A percentile compares a stretch with the other conserved stretches of the same genome.
Conservation (phyloP, 2,329 filamentous ascomycete species). For the Fusarium udum region DNA sequence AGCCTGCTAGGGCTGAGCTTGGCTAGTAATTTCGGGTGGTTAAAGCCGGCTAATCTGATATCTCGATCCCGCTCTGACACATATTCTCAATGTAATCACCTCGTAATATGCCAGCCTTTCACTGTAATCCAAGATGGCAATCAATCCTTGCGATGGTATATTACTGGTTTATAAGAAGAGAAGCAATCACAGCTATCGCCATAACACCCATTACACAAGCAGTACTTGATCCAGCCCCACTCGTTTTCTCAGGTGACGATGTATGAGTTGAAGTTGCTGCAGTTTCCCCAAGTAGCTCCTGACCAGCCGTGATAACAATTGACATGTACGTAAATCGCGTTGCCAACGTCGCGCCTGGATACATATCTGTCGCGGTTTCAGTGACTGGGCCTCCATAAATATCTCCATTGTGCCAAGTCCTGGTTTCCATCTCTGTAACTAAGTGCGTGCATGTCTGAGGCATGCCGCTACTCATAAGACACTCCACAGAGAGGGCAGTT, state of each 20-base stretch:
- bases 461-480: neutral
- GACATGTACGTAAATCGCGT: neutral
- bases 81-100: neutral
- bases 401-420: neutral
- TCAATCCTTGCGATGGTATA: accelerated
- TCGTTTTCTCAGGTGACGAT: neutral
- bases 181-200: neutral
- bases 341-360: neutral
- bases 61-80: neutral
- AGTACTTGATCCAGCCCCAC: neutral
- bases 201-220: neutral
- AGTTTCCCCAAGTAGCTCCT: neutral
- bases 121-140: accelerated
- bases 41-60: neutral
- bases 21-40: neutral
- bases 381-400: neutral
- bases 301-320: neutral
- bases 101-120: accelerated
- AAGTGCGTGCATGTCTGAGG: neutral
- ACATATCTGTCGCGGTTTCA: neutral
- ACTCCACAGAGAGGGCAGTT: neutral
- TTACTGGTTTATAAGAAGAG: neutral
- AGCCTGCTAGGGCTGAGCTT: neutral
- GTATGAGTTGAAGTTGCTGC: neutral
- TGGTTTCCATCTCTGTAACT: too few species aligned